These are phyloP conservation scores for Calycina herbarum DNA, from an alignment of 2,329 filamentous ascomycete genomes.

Conservation along the genomic window DNA sequence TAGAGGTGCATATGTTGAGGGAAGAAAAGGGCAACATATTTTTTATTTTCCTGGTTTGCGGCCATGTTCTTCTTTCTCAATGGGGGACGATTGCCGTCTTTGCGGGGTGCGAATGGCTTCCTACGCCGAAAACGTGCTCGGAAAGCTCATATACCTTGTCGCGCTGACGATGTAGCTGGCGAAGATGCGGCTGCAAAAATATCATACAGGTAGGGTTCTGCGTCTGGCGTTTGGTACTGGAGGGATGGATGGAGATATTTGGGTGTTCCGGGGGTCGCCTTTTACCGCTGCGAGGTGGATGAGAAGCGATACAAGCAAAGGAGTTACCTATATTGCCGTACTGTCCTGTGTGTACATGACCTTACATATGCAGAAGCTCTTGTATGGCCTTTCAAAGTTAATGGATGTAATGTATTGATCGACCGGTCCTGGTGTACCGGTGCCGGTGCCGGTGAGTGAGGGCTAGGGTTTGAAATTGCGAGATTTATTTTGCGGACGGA, in stretches of 20 bases:
- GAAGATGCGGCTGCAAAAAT: not conserved
- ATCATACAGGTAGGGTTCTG: not conserved
- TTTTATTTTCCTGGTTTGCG: not conserved
- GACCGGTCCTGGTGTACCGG: conserved; percentile 2
- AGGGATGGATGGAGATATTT: not conserved
- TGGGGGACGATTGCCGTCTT: not conserved
- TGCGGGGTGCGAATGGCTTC: not conserved
- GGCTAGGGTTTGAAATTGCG: too few species aligned
- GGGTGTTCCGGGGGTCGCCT: not conserved
- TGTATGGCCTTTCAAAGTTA: not conserved
- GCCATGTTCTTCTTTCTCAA: not conserved
- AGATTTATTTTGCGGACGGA: not conserved
- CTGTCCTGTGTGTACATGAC: conserved; percentile 5
- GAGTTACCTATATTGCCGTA: not conserved
- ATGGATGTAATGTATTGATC: conserved; percentile 8
- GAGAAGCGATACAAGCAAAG: not conserved
- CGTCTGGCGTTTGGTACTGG: not conserved
- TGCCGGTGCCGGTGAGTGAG: not conserved
- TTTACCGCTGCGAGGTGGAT: not conserved
- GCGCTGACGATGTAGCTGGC: not conserved
- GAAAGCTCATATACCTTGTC: not conserved
- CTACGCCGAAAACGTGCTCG: too few species aligned
- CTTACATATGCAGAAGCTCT: not conserved
- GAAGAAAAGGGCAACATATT: not conserved
- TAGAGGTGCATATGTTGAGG: not conserved